Evolutionary conservation across 768 basidiomycete genomes (phyloP), one percentile per base, ranked within the genome.

Genomic region (Podaxis carcinomalis): DNA sequence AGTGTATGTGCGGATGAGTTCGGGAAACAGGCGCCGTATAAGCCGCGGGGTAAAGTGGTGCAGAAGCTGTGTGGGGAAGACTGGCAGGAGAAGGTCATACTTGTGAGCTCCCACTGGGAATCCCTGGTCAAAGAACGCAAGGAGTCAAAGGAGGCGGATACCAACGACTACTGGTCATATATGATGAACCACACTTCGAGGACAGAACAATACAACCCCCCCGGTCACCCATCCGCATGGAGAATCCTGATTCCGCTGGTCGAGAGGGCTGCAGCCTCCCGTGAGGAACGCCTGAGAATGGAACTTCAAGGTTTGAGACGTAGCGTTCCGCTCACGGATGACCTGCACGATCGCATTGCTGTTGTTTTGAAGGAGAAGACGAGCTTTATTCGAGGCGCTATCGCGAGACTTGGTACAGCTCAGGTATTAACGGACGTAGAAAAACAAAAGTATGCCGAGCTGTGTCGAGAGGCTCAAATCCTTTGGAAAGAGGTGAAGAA

Each of bases 401-500:
- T 50, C 36, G 9, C 28, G 25, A 49, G 35, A 10, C 46, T 57
- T 7, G 56, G 56, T 6, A 19, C 19, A 49, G 39, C 11, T 19
- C 7, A 21, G 5, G 32, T 2, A 6, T 27, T 39, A 19, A 57
- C 56, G 21, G 21, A 36, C 3, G 35, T n/a, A 21, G 59, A 60
- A 25, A 4, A 53, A 19, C 4, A 14, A 4, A 27, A n/a, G 6
- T 60, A 60, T 37, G 14, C 7, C 14, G 10, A 5, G 2, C 21
- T 60, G 32, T 36, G 35, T 4, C 5, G 5, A 32, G 51, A 60
- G 7, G 59, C 59, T 4, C 19, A 13, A 52, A 9, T 5, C 5
- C 51, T 60, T 11, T 60, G 59, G 59, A 46, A 46, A 14, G 19
- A 60, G 23, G 51, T 60, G 42, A 51, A 60, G 23, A 46, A 60